Conservation (phyloP, 345 rosid genomes). For the Populus deltoides region DNA sequence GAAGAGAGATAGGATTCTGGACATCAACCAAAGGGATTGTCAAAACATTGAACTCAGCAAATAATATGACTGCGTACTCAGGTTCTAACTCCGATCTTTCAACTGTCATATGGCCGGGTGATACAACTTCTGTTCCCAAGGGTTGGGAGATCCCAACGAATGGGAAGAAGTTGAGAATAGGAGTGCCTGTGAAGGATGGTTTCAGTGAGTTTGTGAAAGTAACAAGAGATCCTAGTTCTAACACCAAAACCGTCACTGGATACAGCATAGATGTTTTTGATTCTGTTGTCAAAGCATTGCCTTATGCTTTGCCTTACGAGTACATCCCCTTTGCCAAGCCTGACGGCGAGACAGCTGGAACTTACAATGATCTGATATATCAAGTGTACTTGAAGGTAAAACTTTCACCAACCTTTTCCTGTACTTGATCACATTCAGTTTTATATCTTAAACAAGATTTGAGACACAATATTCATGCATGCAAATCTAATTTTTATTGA, state of each 20-base stretch:
- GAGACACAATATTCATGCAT: too few relatives aligned
- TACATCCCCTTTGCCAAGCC: slow-evolving; percentile 44
- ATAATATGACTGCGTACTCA: neutral
- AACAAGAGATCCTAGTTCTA: slow-evolving; percentile 23
- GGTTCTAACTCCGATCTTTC: slow-evolving; percentile 7
- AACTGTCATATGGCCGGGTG: slow-evolving; percentile 46
- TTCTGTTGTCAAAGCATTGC: slow-evolving; percentile 63
- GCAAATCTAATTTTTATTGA: too few relatives aligned
- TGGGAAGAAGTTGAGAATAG: slow-evolving; percentile 40
- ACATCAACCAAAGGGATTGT: slow-evolving; percentile 14
- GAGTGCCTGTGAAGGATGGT: slow-evolving; percentile 43
- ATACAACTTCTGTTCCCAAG: slow-evolving; percentile 28
- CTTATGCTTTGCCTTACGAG: slow-evolving; percentile 72
- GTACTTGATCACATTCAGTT: too few relatives aligned
- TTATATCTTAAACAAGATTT: too few relatives aligned
- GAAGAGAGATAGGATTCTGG: slow-evolving; percentile 39
- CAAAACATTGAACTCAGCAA: neutral
- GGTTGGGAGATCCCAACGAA: slow-evolving; percentile 58
- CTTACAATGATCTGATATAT: slow-evolving; percentile 34
- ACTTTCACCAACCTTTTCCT: neutral
- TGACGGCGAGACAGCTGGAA: slow-evolving; percentile 13
- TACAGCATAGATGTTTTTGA: slow-evolving; percentile 77
- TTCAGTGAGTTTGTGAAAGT: slow-evolving; percentile 41
- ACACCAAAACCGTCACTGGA: slow-evolving; percentile 30
- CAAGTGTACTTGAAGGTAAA: slow-evolving; percentile 48